phyloP scores from a whole-genome alignment of 495 filamentous ascomycete genomes.

The Talaromyces stipitatus region DNA sequence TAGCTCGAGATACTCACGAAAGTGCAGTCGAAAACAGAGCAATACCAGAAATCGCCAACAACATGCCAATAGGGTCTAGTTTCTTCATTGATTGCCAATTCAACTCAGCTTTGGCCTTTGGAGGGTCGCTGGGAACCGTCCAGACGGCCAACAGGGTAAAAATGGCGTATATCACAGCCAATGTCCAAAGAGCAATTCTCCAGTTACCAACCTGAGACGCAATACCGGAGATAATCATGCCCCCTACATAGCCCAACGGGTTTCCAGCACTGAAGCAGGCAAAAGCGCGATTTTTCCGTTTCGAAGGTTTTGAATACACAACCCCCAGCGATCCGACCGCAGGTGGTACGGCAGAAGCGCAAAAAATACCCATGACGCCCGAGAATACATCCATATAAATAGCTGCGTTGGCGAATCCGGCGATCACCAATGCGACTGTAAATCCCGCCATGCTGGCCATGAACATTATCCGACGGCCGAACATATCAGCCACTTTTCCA shows the following conservation, averaged over 20 bases:
- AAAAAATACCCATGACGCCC: slow-evolving; percentile 57
- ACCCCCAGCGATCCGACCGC: slow-evolving; percentile 56
- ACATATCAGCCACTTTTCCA: slow-evolving; percentile 66
- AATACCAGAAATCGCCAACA: slow-evolving; percentile 55
- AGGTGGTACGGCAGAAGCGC: slow-evolving; percentile 57
- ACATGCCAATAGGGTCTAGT: slow-evolving; percentile 60
- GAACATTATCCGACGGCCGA: slow-evolving; percentile 63
- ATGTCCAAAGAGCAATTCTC: slow-evolving; percentile 57
- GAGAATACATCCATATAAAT: slow-evolving; percentile 58
- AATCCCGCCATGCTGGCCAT: slow-evolving; percentile 58
- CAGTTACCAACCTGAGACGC: slow-evolving; percentile 61
- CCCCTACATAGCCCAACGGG: slow-evolving; percentile 61
- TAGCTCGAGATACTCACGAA: slow-evolving; percentile 38
- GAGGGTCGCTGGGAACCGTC: slow-evolving; percentile 52
- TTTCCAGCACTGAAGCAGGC: slow-evolving; percentile 64
- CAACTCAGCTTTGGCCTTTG: slow-evolving; percentile 31
- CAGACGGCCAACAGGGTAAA: slow-evolving; percentile 53
- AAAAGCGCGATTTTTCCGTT: slow-evolving; percentile 57
- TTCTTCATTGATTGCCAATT: slow-evolving; percentile 39
- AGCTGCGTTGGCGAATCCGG: slow-evolving; percentile 54
- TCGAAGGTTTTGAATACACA: slow-evolving; percentile 53
- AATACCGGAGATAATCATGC: slow-evolving; percentile 58
- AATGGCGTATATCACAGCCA: slow-evolving; percentile 55
- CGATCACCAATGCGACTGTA: slow-evolving; percentile 45
- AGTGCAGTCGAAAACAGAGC: slow-evolving; percentile 56